phyloP scores from a whole-genome alignment of 495 filamentous ascomycete species.

The Podospora anserina region DNA sequence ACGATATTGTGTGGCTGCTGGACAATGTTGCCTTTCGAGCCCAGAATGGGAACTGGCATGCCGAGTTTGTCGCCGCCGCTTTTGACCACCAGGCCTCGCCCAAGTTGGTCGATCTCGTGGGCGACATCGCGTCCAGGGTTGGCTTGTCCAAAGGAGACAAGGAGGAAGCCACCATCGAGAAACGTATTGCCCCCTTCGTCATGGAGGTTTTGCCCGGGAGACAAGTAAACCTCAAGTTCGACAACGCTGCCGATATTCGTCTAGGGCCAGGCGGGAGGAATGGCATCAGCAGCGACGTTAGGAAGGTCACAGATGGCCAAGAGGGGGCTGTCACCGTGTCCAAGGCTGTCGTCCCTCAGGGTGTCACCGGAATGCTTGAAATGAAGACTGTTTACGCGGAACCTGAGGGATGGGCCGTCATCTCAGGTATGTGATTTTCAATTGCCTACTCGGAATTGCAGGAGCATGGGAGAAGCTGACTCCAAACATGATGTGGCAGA shows the following conservation, averaged over 20 bases:
- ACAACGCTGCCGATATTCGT: constrained; percentile 49
- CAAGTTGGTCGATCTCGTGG: constrained; percentile 63
- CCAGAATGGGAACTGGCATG: constrained; percentile 58
- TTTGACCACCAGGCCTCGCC: constrained; percentile 68
- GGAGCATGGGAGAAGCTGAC: constrained; percentile 12
- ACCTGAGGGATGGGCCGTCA: constrained; percentile 79
- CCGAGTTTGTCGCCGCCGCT: constrained; percentile 75
- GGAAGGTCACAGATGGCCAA: constrained; percentile 39
- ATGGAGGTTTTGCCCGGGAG: constrained; percentile 69
- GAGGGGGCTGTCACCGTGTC: constrained; percentile 44
- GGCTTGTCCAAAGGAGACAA: constrained; percentile 63
- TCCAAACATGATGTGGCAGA: constrained; percentile 44
- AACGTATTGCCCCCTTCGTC: constrained; percentile 72
- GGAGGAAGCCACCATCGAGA: constrained; percentile 61
- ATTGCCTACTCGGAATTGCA: not conserved
- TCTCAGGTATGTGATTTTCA: constrained; percentile 57
- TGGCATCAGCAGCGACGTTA: constrained; percentile 64
- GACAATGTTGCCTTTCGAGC: constrained; percentile 81
- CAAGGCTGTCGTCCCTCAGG: constrained; percentile 45
- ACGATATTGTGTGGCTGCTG: constrained; percentile 79
- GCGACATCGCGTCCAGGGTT: constrained; percentile 65
- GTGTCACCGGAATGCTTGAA: constrained; percentile 46
- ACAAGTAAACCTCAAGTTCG: constrained; percentile 52
- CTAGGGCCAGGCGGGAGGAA: constrained; percentile 68
- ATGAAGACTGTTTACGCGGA: constrained; percentile 70